Conservation (phyloP, 2,329 filamentous ascomycete genomes). For the Aspergillus glaucus region DNA sequence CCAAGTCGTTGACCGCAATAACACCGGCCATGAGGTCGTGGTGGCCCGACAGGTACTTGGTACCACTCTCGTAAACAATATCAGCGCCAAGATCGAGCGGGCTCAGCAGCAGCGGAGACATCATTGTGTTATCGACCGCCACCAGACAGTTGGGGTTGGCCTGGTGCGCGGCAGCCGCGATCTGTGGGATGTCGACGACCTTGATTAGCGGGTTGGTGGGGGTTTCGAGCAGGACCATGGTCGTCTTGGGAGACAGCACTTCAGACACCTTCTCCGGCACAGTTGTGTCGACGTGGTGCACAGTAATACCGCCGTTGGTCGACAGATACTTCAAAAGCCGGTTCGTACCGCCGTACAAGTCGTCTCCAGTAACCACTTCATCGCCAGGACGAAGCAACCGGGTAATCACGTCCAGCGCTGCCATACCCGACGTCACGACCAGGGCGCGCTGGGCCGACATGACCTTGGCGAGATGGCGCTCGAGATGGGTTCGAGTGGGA, state of each 20-base stretch:
- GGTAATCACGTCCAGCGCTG: slow-evolving; percentile 91
- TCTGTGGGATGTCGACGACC: slow-evolving; percentile 82
- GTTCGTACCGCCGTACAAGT: slow-evolving; percentile 93
- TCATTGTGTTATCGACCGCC: slow-evolving; percentile 97
- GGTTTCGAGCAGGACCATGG: slow-evolving; percentile 93
- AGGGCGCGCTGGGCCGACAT: slow-evolving; percentile 91
- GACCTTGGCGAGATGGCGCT: slow-evolving; percentile 95
- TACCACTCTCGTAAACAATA: slow-evolving; percentile 94
- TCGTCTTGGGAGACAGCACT: slow-evolving; percentile 70
- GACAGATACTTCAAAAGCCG: slow-evolving; percentile 87
- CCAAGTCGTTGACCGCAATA: slow-evolving; percentile 77
- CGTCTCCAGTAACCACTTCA: slow-evolving; percentile 94
- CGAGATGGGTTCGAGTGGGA: slow-evolving; percentile 89
- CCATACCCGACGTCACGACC: slow-evolving; percentile 95
- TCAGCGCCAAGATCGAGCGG: slow-evolving; percentile 92
- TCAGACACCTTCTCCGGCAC: slow-evolving; percentile 62
- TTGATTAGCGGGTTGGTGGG: slow-evolving; percentile 98
- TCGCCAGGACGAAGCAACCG: slow-evolving; percentile 85
- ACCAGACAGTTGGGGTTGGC: slow-evolving; percentile 74
- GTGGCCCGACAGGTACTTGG: slow-evolving; percentile 95
- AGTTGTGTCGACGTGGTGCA: slow-evolving; percentile 96
- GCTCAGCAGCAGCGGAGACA: slow-evolving; percentile 89
- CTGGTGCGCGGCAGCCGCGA: slow-evolving; percentile 69
- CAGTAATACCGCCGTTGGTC: slow-evolving; percentile 81
- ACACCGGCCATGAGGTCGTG: slow-evolving; percentile 99